Evolutionary conservation across 2,329 filamentous ascomycete genomes (phyloP).

Genomic region (Ramularia endophylla): DNA sequence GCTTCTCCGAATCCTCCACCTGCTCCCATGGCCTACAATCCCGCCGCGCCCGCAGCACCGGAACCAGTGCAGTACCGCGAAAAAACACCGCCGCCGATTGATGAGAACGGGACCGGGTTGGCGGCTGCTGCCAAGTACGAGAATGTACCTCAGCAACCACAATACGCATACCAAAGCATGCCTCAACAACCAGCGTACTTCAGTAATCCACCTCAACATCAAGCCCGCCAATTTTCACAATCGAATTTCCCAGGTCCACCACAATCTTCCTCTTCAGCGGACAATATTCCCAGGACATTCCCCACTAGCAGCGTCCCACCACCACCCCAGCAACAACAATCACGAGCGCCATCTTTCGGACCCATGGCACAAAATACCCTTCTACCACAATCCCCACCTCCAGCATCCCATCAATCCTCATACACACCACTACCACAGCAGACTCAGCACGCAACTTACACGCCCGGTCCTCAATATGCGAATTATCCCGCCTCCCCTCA

Average conservation of each 20-base stretch:
- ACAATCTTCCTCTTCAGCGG: slow-evolving; percentile 9
- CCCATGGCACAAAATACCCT: slow-evolving; percentile 20
- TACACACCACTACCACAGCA: slow-evolving; percentile 14
- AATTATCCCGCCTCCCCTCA: slow-evolving; percentile 22
- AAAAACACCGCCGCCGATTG: slow-evolving; percentile 71
- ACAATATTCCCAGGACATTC: slow-evolving; percentile 9
- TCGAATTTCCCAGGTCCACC: slow-evolving; percentile 19
- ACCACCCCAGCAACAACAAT: slow-evolving; percentile 15
- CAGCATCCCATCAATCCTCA: no score
- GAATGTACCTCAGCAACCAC: slow-evolving; percentile 16
- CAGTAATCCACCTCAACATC: slow-evolving; percentile 35
- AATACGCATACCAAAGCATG: slow-evolving; percentile 31
- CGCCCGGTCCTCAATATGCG: slow-evolving; percentile 16
- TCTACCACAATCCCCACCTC: slow-evolving; percentile 20
- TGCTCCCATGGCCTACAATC: slow-evolving; percentile 67
- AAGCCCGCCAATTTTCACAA: slow-evolving; percentile 9
- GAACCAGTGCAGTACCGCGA: slow-evolving; percentile 67
- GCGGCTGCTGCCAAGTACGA: slow-evolving; percentile 35
- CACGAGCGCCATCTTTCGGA: slow-evolving; percentile 18
- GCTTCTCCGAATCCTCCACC: slow-evolving; percentile 33
- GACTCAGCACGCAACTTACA: slow-evolving; percentile 34
- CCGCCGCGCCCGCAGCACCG: slow-evolving; percentile 68
- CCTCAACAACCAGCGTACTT: slow-evolving; percentile 31
- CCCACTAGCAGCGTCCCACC: slow-evolving; percentile 22
- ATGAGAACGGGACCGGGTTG: slow-evolving; percentile 50